Conservation (phyloP, 73 alveolate species). For the Stentor roeselii region DNA sequence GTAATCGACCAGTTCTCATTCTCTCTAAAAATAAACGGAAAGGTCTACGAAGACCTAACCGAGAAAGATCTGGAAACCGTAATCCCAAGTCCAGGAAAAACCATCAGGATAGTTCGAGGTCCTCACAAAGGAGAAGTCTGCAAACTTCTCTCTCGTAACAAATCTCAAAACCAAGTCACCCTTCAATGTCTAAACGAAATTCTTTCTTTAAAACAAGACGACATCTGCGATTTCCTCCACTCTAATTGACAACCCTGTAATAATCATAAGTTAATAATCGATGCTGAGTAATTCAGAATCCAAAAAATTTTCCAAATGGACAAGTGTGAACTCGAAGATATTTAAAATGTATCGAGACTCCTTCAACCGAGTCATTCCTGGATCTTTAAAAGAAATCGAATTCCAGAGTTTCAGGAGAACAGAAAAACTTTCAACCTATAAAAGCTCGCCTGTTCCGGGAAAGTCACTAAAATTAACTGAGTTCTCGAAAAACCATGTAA, state of each 20-base stretch:
- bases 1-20: slow-evolving; percentile 38
- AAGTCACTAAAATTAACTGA: background rate
- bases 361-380: background rate
- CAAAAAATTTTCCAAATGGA: background rate
- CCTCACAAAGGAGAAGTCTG: slow-evolving; percentile 51
- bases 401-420: background rate
- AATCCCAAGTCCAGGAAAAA: slow-evolving; percentile 47
- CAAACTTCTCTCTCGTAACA: slow-evolving; percentile 44
- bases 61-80: slow-evolving; percentile 71
- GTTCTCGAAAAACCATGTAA: background rate
- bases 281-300: too few relatives aligned
- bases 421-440: background rate
- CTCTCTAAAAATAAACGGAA: slow-evolving; percentile 8
- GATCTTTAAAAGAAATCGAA: background rate
- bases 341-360: background rate
- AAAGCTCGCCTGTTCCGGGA: background rate
- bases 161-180: slow-evolving; percentile 42
- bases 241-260: too few relatives aligned
- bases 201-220: slow-evolving; percentile 22
- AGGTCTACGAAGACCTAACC: slow-evolving; percentile 39
- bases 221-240: slow-evolving; percentile 29
- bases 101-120: slow-evolving; percentile 51
- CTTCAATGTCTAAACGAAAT: slow-evolving; percentile 32
- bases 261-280: too few relatives aligned
- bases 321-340: too few relatives aligned